Evolutionary conservation across 768 basidiomycete species (phyloP).

Genomic region (Rubroboletus satanas): DNA sequence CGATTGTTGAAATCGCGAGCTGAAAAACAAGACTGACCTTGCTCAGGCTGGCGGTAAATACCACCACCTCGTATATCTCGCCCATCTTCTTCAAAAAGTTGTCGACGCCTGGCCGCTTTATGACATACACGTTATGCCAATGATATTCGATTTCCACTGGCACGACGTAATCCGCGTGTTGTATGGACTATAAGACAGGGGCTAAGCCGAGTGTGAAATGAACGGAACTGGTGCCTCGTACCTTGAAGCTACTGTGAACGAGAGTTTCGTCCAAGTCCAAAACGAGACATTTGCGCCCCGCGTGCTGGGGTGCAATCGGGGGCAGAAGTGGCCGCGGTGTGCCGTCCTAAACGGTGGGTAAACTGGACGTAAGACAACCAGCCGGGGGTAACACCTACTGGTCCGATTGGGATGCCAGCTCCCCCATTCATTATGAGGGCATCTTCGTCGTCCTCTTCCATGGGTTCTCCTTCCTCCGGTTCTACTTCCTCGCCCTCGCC

Average conservation of each 20-base stretch:
- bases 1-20: background rate
- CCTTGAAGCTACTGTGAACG: constrained; percentile 98
- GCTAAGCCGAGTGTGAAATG: constrained; percentile 8
- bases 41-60: constrained; percentile 96
- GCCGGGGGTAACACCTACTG: constrained; percentile 53
- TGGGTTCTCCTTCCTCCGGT: constrained; percentile 53
- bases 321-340: constrained; percentile 83
- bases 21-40: constrained; percentile 56
- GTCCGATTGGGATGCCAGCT: constrained; percentile 90
- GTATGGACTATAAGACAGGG: constrained; percentile 63
- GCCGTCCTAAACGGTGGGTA: constrained; percentile 61
- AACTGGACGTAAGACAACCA: background rate
- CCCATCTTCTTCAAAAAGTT: constrained; percentile 98
- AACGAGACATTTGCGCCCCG: constrained; percentile 91
- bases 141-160: constrained; percentile 99
- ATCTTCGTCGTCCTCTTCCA: constrained; percentile 85
- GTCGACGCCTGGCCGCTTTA: constrained; percentile 98
- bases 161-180: constrained; percentile 95
- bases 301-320: constrained; percentile 73
- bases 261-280: constrained; percentile 97
- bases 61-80: constrained; percentile 95
- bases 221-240: constrained; percentile 30
- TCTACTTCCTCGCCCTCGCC: constrained; percentile 70
- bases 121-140: constrained; percentile 98
- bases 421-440: constrained; percentile 86